Base-by-base conservation (phyloP, 2,329 filamentous ascomycete species). In the Fusarium transvaalense region DNA sequence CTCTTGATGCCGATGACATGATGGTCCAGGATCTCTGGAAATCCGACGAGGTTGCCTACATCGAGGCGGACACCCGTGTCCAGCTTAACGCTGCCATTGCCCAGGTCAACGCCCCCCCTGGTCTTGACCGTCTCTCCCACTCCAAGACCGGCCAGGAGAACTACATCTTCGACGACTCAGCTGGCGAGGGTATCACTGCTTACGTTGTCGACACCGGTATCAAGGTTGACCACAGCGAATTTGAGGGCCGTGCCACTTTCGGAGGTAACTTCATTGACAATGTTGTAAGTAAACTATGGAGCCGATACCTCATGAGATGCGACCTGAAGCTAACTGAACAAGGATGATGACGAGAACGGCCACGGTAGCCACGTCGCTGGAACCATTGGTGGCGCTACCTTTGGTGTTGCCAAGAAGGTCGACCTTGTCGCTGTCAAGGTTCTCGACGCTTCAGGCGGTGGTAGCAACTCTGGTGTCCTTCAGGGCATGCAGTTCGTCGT, bases 171-270 rank as follows among this genome's bases (percentile, higher is more conserved):
- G 85, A 89, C 74, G 77, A 78, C 58, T 81, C 79, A 14, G 84
- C 83, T 23, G 87, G 86, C 32, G 59, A 82, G 66, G 85, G 84
- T n/a, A 85, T 87, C 69, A 89, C 85, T 23, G 85, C 83, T 29
- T 92, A 88, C 75, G 79, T 92, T 25, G 84, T 92, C 39, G 89
- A 92, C 77, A 91, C 89, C 8, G 89, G 89, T 69, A 86, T 91
- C 75, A 79, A 79, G 56, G 78, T 79, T 37, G 80, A 82, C 8
- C 89, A 92, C 77, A 72, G 75, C 42, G 84, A 88, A 74, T 89
- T 86, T 68, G 80, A 84, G 75, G 85, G 84, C 48, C 85, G 87
- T 59, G 88, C 87, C 19, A 80, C 75, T 38, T 82, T 84, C 61
- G 86, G 77, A 19, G 83, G 80, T 72, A 88, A 88, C 78, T 84